Conservation (phyloP, 306 rosid genomes). For the Prunus davidiana region DNA sequence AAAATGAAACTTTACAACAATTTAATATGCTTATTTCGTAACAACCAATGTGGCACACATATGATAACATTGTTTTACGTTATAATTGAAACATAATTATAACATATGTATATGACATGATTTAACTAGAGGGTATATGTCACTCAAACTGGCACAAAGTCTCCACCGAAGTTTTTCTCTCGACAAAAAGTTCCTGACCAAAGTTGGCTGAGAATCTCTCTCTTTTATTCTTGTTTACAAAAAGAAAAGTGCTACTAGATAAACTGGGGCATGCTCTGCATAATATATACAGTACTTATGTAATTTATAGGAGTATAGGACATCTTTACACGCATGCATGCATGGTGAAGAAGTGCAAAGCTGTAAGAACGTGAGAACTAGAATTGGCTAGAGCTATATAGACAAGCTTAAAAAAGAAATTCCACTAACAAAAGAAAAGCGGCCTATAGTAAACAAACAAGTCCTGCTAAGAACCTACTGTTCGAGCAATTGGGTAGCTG, state of each 20-base stretch:
- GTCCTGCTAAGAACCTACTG: not conserved
- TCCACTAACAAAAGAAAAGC: constrained; percentile 19
- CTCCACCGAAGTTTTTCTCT: too few relatives aligned
- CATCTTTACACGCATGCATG: constrained; percentile 20
- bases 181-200: not conserved
- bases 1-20: not conserved
- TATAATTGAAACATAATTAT: too few relatives aligned
- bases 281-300: not conserved
- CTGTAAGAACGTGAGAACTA: constrained; percentile 13
- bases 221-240: not conserved
- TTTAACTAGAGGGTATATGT: too few relatives aligned
- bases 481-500: constrained; percentile 5
- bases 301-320: not conserved
- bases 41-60: too few relatives aligned
- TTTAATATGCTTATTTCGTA: not conserved
- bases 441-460: constrained; percentile 12
- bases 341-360: constrained; percentile 7
- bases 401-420: constrained; percentile 17
- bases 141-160: too few relatives aligned
- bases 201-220: not conserved
- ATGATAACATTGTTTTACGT: too few relatives aligned
- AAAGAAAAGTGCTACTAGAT: not conserved
- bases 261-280: not conserved
- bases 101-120: too few relatives aligned
- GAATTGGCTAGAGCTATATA: not conserved